Evolutionary conservation across 2,329 filamentous ascomycete species (phyloP).

Genomic region (Penicillium sp.): DNA sequence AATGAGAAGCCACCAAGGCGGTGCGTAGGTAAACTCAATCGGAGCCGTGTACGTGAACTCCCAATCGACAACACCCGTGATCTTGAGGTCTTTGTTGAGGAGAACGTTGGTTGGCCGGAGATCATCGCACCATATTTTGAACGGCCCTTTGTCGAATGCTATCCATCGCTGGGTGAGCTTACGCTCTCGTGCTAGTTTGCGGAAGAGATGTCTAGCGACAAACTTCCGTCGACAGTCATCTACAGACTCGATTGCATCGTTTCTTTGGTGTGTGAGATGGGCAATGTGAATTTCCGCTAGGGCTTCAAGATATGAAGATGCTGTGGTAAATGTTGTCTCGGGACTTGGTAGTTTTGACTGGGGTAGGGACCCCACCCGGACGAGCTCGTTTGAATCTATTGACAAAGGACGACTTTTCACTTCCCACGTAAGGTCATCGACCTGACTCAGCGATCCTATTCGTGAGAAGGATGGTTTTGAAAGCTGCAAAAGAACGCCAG

Average conservation of each 20-base stretch:
- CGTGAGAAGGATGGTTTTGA: background rate
- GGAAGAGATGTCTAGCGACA: background rate
- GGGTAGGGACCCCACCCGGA: background rate
- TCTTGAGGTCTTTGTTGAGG: conserved; percentile 3
- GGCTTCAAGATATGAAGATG: background rate
- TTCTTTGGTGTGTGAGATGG: background rate
- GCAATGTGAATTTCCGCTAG: background rate
- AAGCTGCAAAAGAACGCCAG: background rate
- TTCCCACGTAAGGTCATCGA: background rate
- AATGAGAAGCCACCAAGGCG: conserved; percentile 24
- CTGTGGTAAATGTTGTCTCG: background rate
- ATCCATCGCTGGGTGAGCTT: background rate
- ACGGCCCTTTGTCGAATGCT: conserved; percentile 8
- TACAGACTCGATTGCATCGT: background rate
- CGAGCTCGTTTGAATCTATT: background rate
- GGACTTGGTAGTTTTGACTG: background rate
- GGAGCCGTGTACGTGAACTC: conserved; percentile 2
- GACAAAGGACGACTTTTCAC: background rate
- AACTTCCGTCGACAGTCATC: background rate
- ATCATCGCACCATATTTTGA: conserved; percentile 24
- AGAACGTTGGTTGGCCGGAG: conserved; percentile 19
- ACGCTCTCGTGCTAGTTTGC: background rate
- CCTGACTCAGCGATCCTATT: background rate
- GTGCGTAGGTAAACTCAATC: conserved; percentile 16
- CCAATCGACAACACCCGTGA: conserved; percentile 20